Conservation (phyloP, 78 protist genomes). For the Planoprotostelium fungivorum region DNA sequence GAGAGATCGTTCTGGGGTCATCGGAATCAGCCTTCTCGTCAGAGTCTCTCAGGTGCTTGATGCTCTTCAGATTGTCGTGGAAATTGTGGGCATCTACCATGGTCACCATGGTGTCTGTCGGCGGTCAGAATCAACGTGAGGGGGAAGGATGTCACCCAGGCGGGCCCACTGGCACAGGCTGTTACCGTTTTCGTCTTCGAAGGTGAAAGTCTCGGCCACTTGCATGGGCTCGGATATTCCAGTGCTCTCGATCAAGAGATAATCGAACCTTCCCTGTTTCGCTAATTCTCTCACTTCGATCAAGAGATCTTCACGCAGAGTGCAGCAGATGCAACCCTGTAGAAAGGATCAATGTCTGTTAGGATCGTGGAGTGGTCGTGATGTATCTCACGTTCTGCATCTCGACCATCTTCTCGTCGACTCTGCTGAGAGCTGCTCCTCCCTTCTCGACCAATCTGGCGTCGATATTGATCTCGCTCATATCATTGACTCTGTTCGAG, state of each 20-base stretch:
- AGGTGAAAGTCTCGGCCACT: conserved; percentile 87
- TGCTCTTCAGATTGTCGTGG: conserved; percentile 10
- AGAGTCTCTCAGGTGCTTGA: conserved; percentile 13
- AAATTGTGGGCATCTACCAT: conserved; percentile 49
- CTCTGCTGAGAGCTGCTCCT: neutral
- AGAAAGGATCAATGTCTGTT: neutral
- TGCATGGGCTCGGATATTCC: conserved; percentile 88
- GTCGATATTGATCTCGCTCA: conserved; percentile 83
- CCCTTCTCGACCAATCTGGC: conserved; percentile 53
- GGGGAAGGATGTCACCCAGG: conserved; percentile 2
- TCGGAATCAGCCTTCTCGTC: conserved; percentile 21
- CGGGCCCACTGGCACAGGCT: conserved; percentile 8
- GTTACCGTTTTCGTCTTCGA: conserved; percentile 10
- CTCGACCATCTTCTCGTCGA: conserved; percentile 69
- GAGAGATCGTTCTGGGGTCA: conserved; percentile 52
- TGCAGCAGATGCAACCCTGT: conserved; percentile 94
- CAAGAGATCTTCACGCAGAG: conserved; percentile 84
- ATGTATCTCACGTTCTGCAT: conserved; percentile 67
- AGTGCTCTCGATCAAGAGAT: conserved; percentile 31
- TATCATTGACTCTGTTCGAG: conserved; percentile 31
- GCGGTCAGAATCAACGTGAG: neutral
- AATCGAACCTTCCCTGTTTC: conserved; percentile 35
- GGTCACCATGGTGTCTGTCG: conserved; percentile 45
- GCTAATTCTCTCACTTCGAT: conserved; percentile 53
- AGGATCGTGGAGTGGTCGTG: neutral